Percentiles rank a stretch among this genome's conserved stretches.
Evolutionary conservation across 345 rosid genomes (phyloP).

Genomic region (Firmiana major): DNA sequence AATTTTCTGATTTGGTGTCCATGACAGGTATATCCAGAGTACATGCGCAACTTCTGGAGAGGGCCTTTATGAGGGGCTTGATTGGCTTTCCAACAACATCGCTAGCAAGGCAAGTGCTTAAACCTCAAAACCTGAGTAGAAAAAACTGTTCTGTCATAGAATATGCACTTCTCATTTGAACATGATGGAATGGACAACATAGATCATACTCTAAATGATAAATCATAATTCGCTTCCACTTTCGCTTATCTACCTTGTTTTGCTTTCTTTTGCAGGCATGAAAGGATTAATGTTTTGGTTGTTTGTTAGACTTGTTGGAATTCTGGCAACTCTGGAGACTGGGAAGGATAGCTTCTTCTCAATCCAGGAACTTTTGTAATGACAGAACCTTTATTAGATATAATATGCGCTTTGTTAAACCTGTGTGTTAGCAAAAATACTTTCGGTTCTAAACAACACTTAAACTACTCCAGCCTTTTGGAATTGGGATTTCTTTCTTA

Average conservation of each 20-base stretch:
- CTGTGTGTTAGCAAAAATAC: neutral
- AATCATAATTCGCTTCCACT: neutral
- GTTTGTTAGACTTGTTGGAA: neutral
- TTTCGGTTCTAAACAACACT: neutral
- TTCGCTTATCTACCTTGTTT: neutral
- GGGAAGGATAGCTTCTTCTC: neutral
- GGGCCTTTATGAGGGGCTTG: conserved; percentile 79
- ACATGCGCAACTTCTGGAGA: conserved; percentile 50
- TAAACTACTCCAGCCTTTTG: neutral
- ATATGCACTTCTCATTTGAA: too few species aligned
- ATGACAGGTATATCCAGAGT: conserved; percentile 74
- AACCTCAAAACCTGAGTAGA: neutral
- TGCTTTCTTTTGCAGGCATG: neutral
- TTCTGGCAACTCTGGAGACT: neutral
- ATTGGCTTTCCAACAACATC: conserved; percentile 84
- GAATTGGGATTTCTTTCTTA: neutral
- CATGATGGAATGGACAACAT: neutral
- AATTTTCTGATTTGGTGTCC: neutral
- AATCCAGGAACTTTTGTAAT: neutral
- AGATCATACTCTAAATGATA: neutral
- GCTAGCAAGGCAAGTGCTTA: conserved; percentile 46
- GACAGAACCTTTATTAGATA: neutral
- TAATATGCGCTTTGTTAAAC: neutral
- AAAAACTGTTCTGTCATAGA: neutral
- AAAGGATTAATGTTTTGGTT: neutral